These are phyloP conservation scores for Alternaria sp. DNA, from an alignment of 2,329 filamentous ascomycete genomes.

Conservation along the genomic window DNA sequence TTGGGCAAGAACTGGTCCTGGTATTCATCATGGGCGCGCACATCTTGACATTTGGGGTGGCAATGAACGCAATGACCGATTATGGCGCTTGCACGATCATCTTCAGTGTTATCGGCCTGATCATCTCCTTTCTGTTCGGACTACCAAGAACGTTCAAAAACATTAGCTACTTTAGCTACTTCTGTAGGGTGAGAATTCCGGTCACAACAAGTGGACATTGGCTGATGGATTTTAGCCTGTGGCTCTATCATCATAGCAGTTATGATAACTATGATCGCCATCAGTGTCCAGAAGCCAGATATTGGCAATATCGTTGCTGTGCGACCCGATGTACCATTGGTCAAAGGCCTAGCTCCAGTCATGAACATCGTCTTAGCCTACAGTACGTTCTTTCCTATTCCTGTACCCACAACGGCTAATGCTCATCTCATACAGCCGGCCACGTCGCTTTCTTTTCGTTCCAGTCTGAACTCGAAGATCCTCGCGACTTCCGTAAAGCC, in stretches of 20 bases:
- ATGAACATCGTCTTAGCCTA: conserved; percentile 76
- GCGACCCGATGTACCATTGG: conserved; percentile 29
- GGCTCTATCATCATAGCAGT: conserved; percentile 70
- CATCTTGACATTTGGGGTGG: conserved; percentile 73
- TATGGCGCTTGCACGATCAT: conserved; percentile 70
- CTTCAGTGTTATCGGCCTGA: conserved; percentile 67
- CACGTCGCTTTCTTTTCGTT: conserved; percentile 75
- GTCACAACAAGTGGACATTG: conserved; percentile 17
- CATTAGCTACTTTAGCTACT: conserved; percentile 68
- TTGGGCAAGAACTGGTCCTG: conserved; percentile 69
- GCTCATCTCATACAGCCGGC: conserved; percentile 51
- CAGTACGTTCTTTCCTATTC: conserved; percentile 49
- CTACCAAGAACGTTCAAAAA: conserved; percentile 70
- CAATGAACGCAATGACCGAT: conserved; percentile 70
- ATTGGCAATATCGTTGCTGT: conserved; percentile 40
- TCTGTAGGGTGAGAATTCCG: conserved; percentile 54
- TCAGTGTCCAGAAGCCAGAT: conserved; percentile 62
- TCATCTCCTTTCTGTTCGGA: conserved; percentile 66
- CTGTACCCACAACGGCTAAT: neutral
- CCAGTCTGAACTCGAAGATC: conserved; percentile 69
- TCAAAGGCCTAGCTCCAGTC: conserved; percentile 41
- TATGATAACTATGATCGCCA: conserved; percentile 71
- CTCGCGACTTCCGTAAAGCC: conserved; percentile 68
- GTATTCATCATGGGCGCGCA: conserved; percentile 77
- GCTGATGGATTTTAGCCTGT: conserved; percentile 59